Evolutionary conservation across 805 yeast genomes (phyloP), one percentile per base, ranked within the genome.

Genomic region (Candida tallmaniae): DNA sequence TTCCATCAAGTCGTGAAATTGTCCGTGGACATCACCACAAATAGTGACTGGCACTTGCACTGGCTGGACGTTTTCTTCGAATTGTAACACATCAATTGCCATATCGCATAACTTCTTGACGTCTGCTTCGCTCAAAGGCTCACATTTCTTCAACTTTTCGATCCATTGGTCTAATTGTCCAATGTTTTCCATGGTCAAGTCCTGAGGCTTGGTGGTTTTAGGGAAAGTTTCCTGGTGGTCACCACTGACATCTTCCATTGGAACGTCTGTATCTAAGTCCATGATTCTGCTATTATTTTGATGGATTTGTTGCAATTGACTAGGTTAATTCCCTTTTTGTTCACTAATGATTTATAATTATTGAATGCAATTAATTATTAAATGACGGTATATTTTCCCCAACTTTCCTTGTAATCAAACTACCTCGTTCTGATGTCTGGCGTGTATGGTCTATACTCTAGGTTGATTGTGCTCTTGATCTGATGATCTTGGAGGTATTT

Each of bases 1-100:
- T 60, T 88, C 96, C 80, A 87, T 83, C 57, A 88, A 69, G 66
- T 88, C 97, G 57, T 89, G 96, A 58, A 88, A 89, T 60, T 88
- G 97, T 26, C 97, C 97, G 56, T 88, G 97, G 35, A 88, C 90
- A 61, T 88, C 97, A 47, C 97, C 97, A 68, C 97, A 90, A 45
- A 89, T 88, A 13, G 97, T 90, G 23, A 93, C 97, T 4, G 98
- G 98, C 6, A 88, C 90, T 43, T 77, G 78, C 30, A 90, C 96
- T 1, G 96, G 96, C 64, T 90, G 96, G 32, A 90, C 96, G 56
- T 93, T 90, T 49, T 85, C 89, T 65, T 89, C 97, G 48, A 79
- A 81, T 58, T 86, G 94, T 50, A 89, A 66, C 22, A 88, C 93
- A 47, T 89, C 96, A 40, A 83, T 79, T 16, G 95, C 96, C 93